Evolutionary conservation across 2,329 filamentous ascomycete genomes (phyloP), one percentile per base, ranked within the genome.

Genomic region (Zalaria obscura): DNA sequence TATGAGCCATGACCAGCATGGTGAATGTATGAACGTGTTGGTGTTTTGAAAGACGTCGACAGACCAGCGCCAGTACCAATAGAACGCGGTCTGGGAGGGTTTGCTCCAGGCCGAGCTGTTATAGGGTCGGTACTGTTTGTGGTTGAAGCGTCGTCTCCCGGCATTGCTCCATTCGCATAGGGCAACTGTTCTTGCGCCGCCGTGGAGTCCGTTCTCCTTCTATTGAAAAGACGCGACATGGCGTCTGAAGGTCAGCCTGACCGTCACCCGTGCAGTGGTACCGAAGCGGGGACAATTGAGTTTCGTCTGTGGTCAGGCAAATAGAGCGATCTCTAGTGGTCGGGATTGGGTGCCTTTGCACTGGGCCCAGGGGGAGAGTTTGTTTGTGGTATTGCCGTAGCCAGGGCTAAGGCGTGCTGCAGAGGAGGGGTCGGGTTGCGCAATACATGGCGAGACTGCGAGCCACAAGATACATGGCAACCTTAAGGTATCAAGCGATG

Each of bases 1-100:
- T 48, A 42, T 5, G 35, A 45, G 28, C 46, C 47, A 44, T 55
- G 53, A 28, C 49, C 46, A 35, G 47, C 46, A 43, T 51, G 49
- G 40, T 60, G 58, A 31, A 61, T 57, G 44, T 58, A 60, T 35
- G 55, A 59, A 36, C 58, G 49, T 39, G 48, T 53, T 4, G 58
- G 58, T 33, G 59, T 48, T 45, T 50, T 54, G 44, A 49, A 55
- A 7, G 55, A 56, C 6, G 52, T 49, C 5, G 54, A 54, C 9
- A 52, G 44, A 27, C 43, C 51, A 18, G 49, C 45, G 38, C 39
- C 45, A 11, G 48, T 48, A 26, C 43, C 40, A 5, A 45, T 39
- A 6, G 44, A 47, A 27, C 47, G 47, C 26, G 41, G 38, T 29
- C 48, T 45, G 25, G 43, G 35, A 3, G 38, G 35, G 41, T 45